Evolutionary conservation across 2,329 filamentous ascomycete genomes (phyloP).

Genomic region (Ophiostoma pallidulum): DNA sequence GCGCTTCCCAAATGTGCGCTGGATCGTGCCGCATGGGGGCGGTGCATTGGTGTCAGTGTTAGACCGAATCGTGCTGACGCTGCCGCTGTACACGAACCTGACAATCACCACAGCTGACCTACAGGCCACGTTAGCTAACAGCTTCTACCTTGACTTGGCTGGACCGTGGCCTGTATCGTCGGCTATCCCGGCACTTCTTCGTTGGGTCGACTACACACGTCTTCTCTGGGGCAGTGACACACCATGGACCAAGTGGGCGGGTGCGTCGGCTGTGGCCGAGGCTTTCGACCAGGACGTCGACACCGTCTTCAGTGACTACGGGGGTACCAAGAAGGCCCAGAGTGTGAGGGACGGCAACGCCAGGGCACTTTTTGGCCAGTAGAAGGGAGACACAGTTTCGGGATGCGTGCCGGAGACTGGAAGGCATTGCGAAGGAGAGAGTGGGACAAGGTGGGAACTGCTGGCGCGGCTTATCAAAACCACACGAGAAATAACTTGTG

Average conservation of each 20-base stretch:
- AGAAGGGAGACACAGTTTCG: too few species aligned
- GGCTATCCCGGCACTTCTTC: slow-evolving; percentile 17
- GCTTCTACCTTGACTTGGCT: slow-evolving; percentile 22
- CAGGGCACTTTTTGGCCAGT: background rate
- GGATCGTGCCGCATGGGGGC: slow-evolving; percentile 11
- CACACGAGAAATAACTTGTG: too few species aligned
- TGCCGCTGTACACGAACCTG: slow-evolving; percentile 11
- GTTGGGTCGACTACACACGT: slow-evolving; percentile 19
- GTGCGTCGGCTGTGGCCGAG: background rate
- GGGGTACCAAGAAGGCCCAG: background rate
- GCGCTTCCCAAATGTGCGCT: slow-evolving; percentile 1
- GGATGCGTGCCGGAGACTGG: too few species aligned
- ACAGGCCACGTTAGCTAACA: slow-evolving; percentile 11
- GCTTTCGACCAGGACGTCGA: slow-evolving; percentile 6
- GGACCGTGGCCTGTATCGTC: slow-evolving; percentile 19
- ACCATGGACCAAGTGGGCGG: slow-evolving; percentile 18
- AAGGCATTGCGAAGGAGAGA: too few species aligned
- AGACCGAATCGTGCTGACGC: slow-evolving; percentile 2
- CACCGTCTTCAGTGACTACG: background rate
- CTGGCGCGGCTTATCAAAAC: too few species aligned
- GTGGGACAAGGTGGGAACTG: too few species aligned
- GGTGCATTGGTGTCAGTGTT: slow-evolving; percentile 1
- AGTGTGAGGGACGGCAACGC: slow-evolving; percentile 3
- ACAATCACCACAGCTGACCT: slow-evolving; percentile 25
- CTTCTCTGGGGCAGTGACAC: slow-evolving; percentile 19